Evolutionary conservation across 306 rosid genomes (phyloP).

Genomic region (Morella rubra): DNA sequence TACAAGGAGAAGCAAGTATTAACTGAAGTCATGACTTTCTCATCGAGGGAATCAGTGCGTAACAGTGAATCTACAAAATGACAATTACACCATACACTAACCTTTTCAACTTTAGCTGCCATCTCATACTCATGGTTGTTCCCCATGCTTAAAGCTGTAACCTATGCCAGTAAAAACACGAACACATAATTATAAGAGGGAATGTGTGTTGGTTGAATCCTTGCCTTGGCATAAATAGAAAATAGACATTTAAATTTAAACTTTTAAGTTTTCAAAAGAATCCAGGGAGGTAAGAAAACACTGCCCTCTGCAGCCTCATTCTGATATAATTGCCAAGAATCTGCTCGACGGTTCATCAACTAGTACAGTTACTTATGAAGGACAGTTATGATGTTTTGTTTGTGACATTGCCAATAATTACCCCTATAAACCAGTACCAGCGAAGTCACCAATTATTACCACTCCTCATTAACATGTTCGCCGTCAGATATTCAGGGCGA

Average conservation of each 20-base stretch:
- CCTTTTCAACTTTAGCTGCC: constrained; percentile 92
- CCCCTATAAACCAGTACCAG: not conserved
- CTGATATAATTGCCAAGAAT: not conserved
- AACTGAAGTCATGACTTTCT: too few species aligned
- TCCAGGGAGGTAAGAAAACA: not conserved
- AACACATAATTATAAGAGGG: not conserved
- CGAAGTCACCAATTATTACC: not conserved
- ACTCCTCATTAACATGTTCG: not conserved
- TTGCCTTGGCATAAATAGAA: too few species aligned
- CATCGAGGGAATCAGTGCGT: not conserved
- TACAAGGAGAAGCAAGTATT: not conserved
- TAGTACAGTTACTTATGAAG: not conserved
- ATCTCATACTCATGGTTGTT: constrained; percentile 76
- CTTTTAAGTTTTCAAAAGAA: not conserved
- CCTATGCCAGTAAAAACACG: constrained; percentile 44
- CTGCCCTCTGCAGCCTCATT: not conserved
- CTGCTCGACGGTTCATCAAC: not conserved
- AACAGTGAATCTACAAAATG: constrained; percentile 22
- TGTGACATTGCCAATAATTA: not conserved
- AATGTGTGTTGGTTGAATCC: too few species aligned
- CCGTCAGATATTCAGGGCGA: not conserved
- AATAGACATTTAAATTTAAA: not conserved
- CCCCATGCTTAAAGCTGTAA: constrained; percentile 85
- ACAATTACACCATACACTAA: constrained; percentile 18
- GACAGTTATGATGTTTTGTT: not conserved